Evolutionary conservation across 371 early-diverging fungal species (phyloP), one percentile per base, ranked within the genome.

Genomic region (Thermomucor indicae-seudaticae): DNA sequence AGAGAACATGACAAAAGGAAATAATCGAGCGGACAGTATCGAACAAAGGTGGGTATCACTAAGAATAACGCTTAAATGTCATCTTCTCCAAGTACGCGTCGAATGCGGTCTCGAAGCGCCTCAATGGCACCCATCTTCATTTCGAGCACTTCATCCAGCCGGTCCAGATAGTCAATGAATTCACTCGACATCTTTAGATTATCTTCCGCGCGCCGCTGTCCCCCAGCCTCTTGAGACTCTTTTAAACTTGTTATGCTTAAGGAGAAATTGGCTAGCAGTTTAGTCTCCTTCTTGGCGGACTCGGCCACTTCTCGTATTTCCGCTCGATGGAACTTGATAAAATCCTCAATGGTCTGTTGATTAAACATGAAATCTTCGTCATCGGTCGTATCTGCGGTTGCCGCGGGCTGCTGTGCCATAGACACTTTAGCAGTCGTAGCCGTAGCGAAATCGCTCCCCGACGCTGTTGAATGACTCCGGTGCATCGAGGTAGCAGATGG

Each of bases 271-370:
- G 85, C 85, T 14, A 96, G 69, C 14, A 91, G 71, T 62, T 83
- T 83, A 43, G 88, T 86, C 66, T 96, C 94, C 41, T 77, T 73
- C 55, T 88, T 89, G 32, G 83, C 80, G 37, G 80, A 68, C 52
- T 93, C 93, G 16, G 85, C 81, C 10, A 85, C 81, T 24, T 86
- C 80, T 16, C 88, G 79, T 44, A 95, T 75, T 62, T 92, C 86
- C 27, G 78, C 75, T 3, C 92, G 81, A 46, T 94, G 94, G 50
- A 74, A 65, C 19, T 75, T 80, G 5, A 91, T 75, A 53, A 94
- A 83, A 1, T 83, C 78, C 24, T 91, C 84, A 44, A 89, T 80
- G 1, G 58, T 50, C 30, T 45, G 31, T 16, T 32, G 53, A 20
- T 65, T 43, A 44, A 65, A 65, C 3, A 52, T 44, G 32, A 47